These are phyloP conservation scores for Lasiodiplodia citricola DNA, from an alignment of 2,329 filamentous ascomycete species.

Conservation along the genomic window DNA sequence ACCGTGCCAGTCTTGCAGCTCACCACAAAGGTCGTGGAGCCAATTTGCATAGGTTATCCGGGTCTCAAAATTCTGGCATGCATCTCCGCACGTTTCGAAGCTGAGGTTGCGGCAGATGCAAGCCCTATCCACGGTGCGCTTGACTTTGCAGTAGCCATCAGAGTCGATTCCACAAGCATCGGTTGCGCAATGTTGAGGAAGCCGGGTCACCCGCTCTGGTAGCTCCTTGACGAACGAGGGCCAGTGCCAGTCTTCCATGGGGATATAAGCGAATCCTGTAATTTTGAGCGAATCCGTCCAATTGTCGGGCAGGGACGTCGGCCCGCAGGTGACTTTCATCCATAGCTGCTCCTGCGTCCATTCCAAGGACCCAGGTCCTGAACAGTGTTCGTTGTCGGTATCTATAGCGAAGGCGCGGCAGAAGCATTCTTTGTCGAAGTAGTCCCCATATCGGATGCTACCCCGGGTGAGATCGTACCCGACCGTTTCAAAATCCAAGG, in stretches of 20 bases:
- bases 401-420: constrained; percentile 34
- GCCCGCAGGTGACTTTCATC: constrained; percentile 41
- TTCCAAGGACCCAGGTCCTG: constrained; percentile 27
- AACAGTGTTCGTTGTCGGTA: constrained; percentile 24
- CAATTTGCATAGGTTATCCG: constrained; percentile 41
- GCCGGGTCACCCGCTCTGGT: constrained; percentile 31
- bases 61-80: constrained; percentile 40
- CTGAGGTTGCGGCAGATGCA: constrained; percentile 39
- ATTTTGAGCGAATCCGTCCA: constrained; percentile 38
- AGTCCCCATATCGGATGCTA: constrained; percentile 33
- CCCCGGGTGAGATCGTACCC: constrained; percentile 37
- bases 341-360: constrained; percentile 39
- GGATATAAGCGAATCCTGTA: constrained; percentile 37
- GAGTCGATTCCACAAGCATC: constrained; percentile 40
- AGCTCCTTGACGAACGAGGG: constrained; percentile 35
- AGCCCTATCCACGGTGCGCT: constrained; percentile 36
- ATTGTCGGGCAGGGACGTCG: constrained; percentile 32
- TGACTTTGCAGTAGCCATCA: constrained; percentile 39
- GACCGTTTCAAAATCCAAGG: constrained; percentile 41
- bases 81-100: constrained; percentile 36
- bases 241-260: constrained; percentile 38
- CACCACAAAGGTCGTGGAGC: constrained; percentile 39
- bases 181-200: constrained; percentile 36
- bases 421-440: constrained; percentile 43
- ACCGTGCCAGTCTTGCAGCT: constrained; percentile 38